Percentiles rank a stretch among this genome's conserved stretches.
phyloP scores from a whole-genome alignment of 768 basidiomycete genomes.

The Coprinopsis marcescibilis region DNA sequence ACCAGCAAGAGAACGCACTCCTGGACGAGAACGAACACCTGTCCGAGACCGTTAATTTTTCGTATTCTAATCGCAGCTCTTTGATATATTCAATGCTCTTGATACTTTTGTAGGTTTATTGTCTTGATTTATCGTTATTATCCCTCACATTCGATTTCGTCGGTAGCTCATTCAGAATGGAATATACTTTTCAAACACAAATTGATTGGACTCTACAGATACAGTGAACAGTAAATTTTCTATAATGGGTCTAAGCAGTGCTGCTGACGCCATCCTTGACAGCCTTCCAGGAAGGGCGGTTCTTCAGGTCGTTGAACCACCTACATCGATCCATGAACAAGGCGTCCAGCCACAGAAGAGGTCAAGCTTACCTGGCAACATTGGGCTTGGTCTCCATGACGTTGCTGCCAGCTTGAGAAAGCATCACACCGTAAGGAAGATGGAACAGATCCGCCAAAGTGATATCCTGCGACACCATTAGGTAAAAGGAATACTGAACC shows the following conservation, averaged over 20 bases:
- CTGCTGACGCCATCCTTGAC: conserved; percentile 18
- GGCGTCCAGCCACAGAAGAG: neutral
- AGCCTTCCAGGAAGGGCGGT: conserved; percentile 18
- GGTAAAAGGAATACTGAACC: neutral
- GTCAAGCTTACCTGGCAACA: conserved; percentile 24
- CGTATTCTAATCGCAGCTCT: no score
- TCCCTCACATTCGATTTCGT: neutral
- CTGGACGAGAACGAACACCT: conserved; percentile 21
- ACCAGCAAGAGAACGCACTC: conserved; percentile 33
- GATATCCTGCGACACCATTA: conserved; percentile 31
- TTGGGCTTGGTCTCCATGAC: conserved; percentile 38
- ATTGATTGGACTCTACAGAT: no score
- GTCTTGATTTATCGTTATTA: neutral
- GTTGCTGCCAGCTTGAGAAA: conserved; percentile 21
- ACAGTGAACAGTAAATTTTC: no score
- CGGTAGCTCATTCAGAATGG: no score
- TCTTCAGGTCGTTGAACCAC: conserved; percentile 20
- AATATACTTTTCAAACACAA: no score
- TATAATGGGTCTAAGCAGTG: conserved; percentile 10
- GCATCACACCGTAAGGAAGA: conserved; percentile 33
- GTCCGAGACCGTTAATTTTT: conserved; percentile 5
- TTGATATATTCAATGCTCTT: no score
- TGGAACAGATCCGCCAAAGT: conserved; percentile 47
- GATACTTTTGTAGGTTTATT: neutral
- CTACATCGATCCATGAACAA: neutral